phyloP scores from a whole-genome alignment of 495 filamentous ascomycete genomes.

The Cryomyces minteri region DNA sequence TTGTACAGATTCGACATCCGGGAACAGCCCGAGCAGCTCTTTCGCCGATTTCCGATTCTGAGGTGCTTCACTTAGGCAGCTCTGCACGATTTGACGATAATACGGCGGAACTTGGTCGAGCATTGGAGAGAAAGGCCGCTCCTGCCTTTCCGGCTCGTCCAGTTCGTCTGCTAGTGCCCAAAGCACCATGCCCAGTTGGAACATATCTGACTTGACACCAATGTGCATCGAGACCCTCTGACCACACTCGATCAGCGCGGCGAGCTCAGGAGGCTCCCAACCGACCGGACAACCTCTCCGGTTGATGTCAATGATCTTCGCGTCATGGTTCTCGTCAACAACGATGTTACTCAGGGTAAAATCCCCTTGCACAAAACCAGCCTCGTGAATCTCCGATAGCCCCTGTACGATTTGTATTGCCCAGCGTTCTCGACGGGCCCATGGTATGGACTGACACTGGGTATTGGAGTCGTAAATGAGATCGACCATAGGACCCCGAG shows the following conservation, averaged over 20 bases:
- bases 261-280: conserved; percentile 93
- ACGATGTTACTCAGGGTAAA: conserved; percentile 97
- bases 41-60: conserved; percentile 11
- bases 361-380: conserved; percentile 93
- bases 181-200: conserved; percentile 90
- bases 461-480: conserved; percentile 62
- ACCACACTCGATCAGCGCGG: conserved; percentile 69
- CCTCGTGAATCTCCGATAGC: conserved; percentile 82
- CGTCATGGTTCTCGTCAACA: conserved; percentile 66
- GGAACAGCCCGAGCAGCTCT: conserved; percentile 13
- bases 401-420: conserved; percentile 83
- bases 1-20: conserved; percentile 1
- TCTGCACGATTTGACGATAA: conserved; percentile 11
- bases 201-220: conserved; percentile 92
- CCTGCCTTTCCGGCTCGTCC: conserved; percentile 74
- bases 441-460: conserved; percentile 30
- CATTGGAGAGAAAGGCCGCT: conserved; percentile 40
- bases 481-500: conserved; percentile 75
- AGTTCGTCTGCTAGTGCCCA: conserved; percentile 79
- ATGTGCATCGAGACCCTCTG: conserved; percentile 97
- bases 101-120: conserved; percentile 15
- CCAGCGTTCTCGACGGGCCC: conserved; percentile 72
- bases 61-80: conserved; percentile 13
- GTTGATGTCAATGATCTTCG: conserved; percentile 98
- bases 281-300: conserved; percentile 86